Base-by-base conservation (phyloP, 768 basidiomycete species). In the Lactifluus echinatus region DNA sequence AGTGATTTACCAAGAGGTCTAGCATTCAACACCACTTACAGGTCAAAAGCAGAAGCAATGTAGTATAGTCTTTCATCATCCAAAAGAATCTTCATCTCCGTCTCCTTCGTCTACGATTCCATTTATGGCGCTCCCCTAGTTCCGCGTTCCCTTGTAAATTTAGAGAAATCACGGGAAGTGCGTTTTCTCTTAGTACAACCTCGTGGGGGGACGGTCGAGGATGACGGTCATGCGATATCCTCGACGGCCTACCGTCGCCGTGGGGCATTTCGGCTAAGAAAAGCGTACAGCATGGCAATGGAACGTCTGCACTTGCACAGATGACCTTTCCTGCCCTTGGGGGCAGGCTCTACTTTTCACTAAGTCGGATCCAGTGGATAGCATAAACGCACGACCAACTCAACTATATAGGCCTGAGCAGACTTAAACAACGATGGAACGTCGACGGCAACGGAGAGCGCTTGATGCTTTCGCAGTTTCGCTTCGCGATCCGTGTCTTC, bases 401-500 rank as follows among this genome's bases (percentile, higher is more conserved):
- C 58, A 59, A 72, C 70, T 3, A 50, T 28, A 37, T 55, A 55
- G 10, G 61, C 52, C 34, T 60, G 65, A 8, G 26, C 53, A 7
- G 68, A 68, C 56, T 66, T 63, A 7, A 50, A 45, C 33, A 73
- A 55, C 62, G 64, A 64, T 6, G 56, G 59, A 4, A 64, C 55
- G 34, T 72, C 69, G 10, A 73, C 70, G 5, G 69, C 70, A 34
- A 61, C 63, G 3, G 63, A 66, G 10, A 50, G 56, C 1, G 71
- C 71, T 15, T 64, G 68, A 2, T 57, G 33, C 3, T 59, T 63
- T 26, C 72, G 64, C 4, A 57, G 31, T 21, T 59, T 51, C 2
- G 68, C 70, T 29, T 71, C 68, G 11, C 46, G 52, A 11, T 62
- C 60, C 7, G 66, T 66, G 47, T 73, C 72, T 53, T 71, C 72